A percentile compares a stretch with the other conserved stretches of the same genome.
These are phyloP conservation scores for Aspergillus spinulosporus DNA, from an alignment of 2,329 filamentous ascomycete species.

Conservation along the genomic window DNA sequence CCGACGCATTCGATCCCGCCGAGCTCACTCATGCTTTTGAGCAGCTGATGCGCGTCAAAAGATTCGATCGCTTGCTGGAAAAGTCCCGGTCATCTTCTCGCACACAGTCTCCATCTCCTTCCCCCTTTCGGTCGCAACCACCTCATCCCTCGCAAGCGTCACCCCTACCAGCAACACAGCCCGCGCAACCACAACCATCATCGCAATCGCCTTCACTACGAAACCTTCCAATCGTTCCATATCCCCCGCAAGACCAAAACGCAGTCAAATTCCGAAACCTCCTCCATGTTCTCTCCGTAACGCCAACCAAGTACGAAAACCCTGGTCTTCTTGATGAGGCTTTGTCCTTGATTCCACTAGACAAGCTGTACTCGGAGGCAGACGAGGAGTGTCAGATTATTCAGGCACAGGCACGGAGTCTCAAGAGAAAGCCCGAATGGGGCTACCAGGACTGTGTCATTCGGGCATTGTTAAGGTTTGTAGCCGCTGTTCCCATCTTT, in stretches of 20 bases:
- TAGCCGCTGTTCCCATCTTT: slow-evolving; percentile 14
- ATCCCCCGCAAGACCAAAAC: slow-evolving; percentile 69
- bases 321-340: slow-evolving; percentile 92
- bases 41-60: slow-evolving; percentile 78
- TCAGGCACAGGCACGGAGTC: slow-evolving; percentile 81
- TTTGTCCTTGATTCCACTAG: slow-evolving; percentile 78
- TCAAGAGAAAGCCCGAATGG: slow-evolving; percentile 85
- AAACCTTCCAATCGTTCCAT: slow-evolving; percentile 70
- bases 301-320: slow-evolving; percentile 93
- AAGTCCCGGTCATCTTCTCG: slow-evolving; percentile 56
- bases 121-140: slow-evolving; percentile 24
- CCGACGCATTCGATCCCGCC: slow-evolving; percentile 66
- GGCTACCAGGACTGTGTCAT: slow-evolving; percentile 98
- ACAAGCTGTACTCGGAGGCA: slow-evolving; percentile 88
- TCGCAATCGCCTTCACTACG: slow-evolving; percentile 39
- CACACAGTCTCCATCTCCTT: slow-evolving; percentile 56
- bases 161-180: slow-evolving; percentile 35
- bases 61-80: slow-evolving; percentile 78
- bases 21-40: slow-evolving; percentile 83
- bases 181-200: slow-evolving; percentile 24
- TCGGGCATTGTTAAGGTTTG: slow-evolving; percentile 77
- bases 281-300: slow-evolving; percentile 79
- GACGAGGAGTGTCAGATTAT: slow-evolving; percentile 90
- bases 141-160: slow-evolving; percentile 39
- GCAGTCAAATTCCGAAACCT: slow-evolving; percentile 78